A percentile compares a stretch with the other conserved stretches of the same genome.
Evolutionary conservation across 1,139 yeast species (phyloP).

Genomic region (Debaryomyces fabryi): DNA sequence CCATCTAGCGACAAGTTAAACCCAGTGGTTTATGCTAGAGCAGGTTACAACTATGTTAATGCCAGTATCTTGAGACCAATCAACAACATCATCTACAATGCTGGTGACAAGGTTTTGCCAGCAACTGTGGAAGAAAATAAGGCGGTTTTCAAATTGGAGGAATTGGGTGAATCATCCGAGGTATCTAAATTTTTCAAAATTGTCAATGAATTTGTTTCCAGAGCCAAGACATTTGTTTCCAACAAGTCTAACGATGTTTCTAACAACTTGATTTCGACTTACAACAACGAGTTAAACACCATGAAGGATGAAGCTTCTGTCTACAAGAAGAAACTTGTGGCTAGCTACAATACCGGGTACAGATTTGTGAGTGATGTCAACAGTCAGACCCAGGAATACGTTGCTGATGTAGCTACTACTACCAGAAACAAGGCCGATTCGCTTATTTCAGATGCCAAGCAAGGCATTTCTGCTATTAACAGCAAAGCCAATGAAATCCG

Average conservation of each 20-base stretch:
- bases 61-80: conserved; percentile 32
- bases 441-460: conserved; percentile 36
- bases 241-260: conserved; percentile 36
- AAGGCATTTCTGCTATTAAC: conserved; percentile 16
- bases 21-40: conserved; percentile 18
- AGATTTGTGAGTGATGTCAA: conserved; percentile 39
- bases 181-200: conserved; percentile 35
- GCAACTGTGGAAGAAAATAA: conserved; percentile 24
- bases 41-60: conserved; percentile 23
- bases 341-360: conserved; percentile 40
- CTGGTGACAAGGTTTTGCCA: conserved; percentile 38
- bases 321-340: conserved; percentile 34
- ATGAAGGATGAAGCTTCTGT: conserved; percentile 19
- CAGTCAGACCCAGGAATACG: conserved; percentile 44
- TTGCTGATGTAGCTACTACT: conserved; percentile 36
- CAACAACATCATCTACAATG: conserved; percentile 30
- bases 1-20: conserved; percentile 17
- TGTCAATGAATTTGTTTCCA: conserved; percentile 30
- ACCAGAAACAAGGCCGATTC: conserved; percentile 43
- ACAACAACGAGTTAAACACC: conserved; percentile 31
- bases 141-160: conserved; percentile 26
- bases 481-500: conserved; percentile 13
- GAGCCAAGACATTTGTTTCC: conserved; percentile 30
- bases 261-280: conserved; percentile 35
- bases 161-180: conserved; percentile 23